phyloP scores from a whole-genome alignment of 2,329 filamentous ascomycete genomes.

The Bipolaris victoriae region DNA sequence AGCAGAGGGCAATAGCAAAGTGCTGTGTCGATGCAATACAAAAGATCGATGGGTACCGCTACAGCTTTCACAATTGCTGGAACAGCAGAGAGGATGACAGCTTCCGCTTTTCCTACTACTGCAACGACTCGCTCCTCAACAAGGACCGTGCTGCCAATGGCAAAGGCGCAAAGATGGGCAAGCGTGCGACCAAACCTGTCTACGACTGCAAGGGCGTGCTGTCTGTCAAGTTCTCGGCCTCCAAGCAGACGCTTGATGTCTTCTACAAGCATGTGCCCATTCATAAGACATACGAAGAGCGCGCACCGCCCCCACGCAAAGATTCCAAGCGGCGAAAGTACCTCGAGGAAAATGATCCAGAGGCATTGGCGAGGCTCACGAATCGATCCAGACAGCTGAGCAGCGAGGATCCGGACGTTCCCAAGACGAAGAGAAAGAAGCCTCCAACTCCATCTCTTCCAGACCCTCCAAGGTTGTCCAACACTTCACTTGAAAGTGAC shows the following conservation, averaged over 20 bases:
- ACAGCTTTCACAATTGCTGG: slow-evolving; percentile 59
- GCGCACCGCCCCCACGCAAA: slow-evolving; percentile 50
- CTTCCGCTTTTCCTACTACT: slow-evolving; percentile 57
- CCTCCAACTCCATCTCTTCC: slow-evolving; percentile 17
- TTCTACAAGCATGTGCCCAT: slow-evolving; percentile 56
- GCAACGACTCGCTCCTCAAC: slow-evolving; percentile 58
- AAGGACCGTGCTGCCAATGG: slow-evolving; percentile 57
- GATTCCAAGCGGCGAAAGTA: slow-evolving; percentile 48
- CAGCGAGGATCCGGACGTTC: slow-evolving; percentile 24
- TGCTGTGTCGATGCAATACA: slow-evolving; percentile 54
- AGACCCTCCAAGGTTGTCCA: slow-evolving; percentile 34
- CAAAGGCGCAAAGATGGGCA: slow-evolving; percentile 48
- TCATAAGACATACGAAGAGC: slow-evolving; percentile 55
- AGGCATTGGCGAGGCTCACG: slow-evolving; percentile 35
- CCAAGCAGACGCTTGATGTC: slow-evolving; percentile 51
- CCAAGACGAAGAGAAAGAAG: slow-evolving; percentile 36
- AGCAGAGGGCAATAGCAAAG: slow-evolving; percentile 56
- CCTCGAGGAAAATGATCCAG: slow-evolving; percentile 45
- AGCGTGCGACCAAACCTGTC: slow-evolving; percentile 52
- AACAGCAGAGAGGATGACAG: slow-evolving; percentile 54
- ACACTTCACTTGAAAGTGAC: slow-evolving; percentile 49
- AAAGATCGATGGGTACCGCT: slow-evolving; percentile 55
- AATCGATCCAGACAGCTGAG: slow-evolving; percentile 33
- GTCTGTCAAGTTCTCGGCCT: slow-evolving; percentile 56
- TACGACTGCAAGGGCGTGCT: slow-evolving; percentile 58